Conservation (phyloP, 148 eudicot genomes). For the Suaeda aralocaspica region DNA sequence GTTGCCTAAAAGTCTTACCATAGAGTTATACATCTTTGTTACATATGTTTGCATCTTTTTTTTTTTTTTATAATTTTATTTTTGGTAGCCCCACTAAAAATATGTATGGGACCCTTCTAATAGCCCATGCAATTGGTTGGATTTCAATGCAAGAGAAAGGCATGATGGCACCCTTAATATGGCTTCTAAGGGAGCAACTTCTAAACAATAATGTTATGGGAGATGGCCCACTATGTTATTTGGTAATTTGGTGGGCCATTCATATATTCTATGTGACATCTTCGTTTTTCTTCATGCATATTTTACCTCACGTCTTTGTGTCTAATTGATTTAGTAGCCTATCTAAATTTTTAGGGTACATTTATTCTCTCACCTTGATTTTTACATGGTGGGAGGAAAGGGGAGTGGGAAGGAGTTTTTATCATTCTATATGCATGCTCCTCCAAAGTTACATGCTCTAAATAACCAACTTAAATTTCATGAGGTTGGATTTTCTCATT, state of each 20-base stretch:
- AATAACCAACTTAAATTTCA: slow-evolving; percentile 22
- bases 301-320: neutral
- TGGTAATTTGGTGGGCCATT: slow-evolving; percentile 17
- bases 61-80: no score
- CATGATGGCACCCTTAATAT: slow-evolving; percentile 8
- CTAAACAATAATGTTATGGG: slow-evolving; percentile 18
- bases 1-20: slow-evolving; percentile 4
- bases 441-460: slow-evolving; percentile 9
- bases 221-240: slow-evolving; percentile 1
- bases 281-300: slow-evolving; percentile 8
- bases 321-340: slow-evolving; percentile 7
- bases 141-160: slow-evolving; percentile 7
- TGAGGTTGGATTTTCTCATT: slow-evolving; percentile 13
- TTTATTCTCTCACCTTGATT: slow-evolving; percentile 8
- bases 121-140: slow-evolving; percentile 21
- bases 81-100: slow-evolving; percentile 9
- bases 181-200: slow-evolving; percentile 8
- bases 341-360: neutral
- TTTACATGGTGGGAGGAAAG: slow-evolving; percentile 5
- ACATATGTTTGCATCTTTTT: neutral
- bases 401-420: neutral
- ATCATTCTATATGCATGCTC: slow-evolving; percentile 24
- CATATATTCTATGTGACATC: slow-evolving; percentile 17
- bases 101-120: no score
- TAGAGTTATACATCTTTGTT: neutral